Conservation (phyloP, 257 asterid species). For the Fraxinus americana region DNA sequence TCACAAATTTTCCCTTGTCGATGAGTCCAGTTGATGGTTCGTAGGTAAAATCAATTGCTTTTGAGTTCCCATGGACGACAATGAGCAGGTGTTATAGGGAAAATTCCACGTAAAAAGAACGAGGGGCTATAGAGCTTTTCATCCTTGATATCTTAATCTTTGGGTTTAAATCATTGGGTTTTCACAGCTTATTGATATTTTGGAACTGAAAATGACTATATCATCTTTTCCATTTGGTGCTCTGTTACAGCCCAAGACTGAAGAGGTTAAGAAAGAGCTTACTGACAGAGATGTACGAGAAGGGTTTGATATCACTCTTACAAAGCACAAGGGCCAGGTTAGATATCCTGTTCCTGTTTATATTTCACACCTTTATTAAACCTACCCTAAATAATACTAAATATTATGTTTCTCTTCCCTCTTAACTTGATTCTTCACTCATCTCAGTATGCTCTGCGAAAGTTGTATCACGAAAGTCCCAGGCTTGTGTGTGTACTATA, state of each 20-base stretch:
- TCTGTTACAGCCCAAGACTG: conserved; percentile 60
- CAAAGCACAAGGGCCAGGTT: conserved; percentile 97
- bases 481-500: conserved; percentile 80
- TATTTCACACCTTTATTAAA: background rate
- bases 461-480: conserved; percentile 93
- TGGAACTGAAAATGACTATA: conserved; percentile 3
- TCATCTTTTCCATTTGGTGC: conserved; percentile 14
- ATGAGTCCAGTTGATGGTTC: background rate
- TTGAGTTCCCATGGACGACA: background rate
- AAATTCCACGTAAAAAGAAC: background rate
- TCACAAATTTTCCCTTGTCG: background rate
- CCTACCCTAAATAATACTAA: background rate
- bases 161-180: background rate
- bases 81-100: background rate
- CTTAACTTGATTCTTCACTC: conserved; percentile 17
- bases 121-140: background rate
- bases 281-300: conserved; percentile 83
- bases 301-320: conserved; percentile 73
- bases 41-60: background rate
- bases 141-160: background rate
- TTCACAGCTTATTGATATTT: background rate
- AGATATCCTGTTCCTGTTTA: conserved; percentile 6
- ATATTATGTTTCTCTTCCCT: background rate
- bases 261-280: conserved; percentile 86
- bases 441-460: conserved; percentile 89